Percentiles rank a stretch among this genome's conserved stretches.
Evolutionary conservation across 169 alveolate species (phyloP).

Genomic region (Cryptosporidium sp.): DNA sequence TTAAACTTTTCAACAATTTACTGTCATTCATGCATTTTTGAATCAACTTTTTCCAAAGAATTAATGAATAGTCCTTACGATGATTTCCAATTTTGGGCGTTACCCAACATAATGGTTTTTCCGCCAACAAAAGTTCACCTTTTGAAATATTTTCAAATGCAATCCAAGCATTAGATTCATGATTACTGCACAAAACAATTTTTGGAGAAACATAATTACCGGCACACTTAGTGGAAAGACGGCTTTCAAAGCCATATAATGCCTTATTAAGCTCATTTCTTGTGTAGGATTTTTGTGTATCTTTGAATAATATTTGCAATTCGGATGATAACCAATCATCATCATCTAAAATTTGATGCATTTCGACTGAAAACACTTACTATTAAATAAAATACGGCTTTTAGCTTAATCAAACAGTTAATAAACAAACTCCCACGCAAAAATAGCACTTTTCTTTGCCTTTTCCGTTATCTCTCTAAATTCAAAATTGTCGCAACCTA

Average conservation of each 20-base stretch:
- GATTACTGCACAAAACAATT: background rate
- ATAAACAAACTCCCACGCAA: background rate
- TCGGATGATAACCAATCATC: conserved; percentile 58
- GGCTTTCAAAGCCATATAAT: background rate
- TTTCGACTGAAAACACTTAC: background rate
- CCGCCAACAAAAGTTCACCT: conserved; percentile 34
- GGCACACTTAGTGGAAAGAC: background rate
- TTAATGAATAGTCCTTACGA: background rate
- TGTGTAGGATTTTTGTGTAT: background rate
- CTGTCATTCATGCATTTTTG: background rate
- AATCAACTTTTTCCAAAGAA: conserved; percentile 29
- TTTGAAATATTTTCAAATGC: background rate
- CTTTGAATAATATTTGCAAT: conserved; percentile 9
- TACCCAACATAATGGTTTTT: conserved; percentile 35
- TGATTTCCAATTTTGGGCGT: background rate
- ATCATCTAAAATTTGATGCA: background rate
- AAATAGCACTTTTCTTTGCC: background rate
- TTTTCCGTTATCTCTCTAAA: background rate
- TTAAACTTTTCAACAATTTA: background rate
- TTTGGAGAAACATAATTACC: conserved; percentile 8
- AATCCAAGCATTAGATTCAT: conserved; percentile 2
- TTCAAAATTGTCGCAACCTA: too few species aligned
- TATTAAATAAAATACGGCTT: background rate
- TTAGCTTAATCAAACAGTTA: background rate
- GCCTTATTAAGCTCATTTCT: background rate